These are phyloP conservation scores for Plasmodium vivax DNA, from an alignment of 169 alveolate genomes.

Conservation along the genomic window DNA sequence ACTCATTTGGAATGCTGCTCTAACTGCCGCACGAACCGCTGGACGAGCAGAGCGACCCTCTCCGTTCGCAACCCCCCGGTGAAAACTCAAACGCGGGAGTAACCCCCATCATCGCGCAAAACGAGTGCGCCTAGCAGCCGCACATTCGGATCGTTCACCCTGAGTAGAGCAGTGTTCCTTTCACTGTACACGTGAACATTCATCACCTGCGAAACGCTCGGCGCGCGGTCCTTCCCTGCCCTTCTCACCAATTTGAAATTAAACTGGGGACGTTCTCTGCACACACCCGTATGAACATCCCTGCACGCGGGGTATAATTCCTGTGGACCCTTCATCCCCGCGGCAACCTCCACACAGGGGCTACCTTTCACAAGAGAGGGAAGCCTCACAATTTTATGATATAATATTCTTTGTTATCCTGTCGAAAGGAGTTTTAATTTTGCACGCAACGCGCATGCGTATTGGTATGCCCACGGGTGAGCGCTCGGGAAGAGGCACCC, in stretches of 20 bases:
- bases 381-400: background rate
- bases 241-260: background rate
- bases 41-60: too few species aligned
- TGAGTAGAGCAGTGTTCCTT: background rate
- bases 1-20: too few species aligned
- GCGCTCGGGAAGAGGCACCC: background rate
- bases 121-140: background rate
- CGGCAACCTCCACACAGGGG: background rate
- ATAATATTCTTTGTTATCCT: background rate
- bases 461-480: background rate
- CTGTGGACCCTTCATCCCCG: background rate
- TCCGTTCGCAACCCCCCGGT: too few species aligned
- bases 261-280: background rate
- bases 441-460: background rate
- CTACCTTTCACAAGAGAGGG: background rate
- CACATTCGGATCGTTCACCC: background rate
- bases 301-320: background rate
- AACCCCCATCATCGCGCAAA: background rate
- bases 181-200: background rate
- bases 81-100: background rate
- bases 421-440: background rate
- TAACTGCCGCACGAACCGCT: too few species aligned
- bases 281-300: background rate
- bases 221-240: background rate
- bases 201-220: background rate